phyloP scores from a whole-genome alignment of 192 early-diverging fungal genomes.

The Radiomyces spectabilis region DNA sequence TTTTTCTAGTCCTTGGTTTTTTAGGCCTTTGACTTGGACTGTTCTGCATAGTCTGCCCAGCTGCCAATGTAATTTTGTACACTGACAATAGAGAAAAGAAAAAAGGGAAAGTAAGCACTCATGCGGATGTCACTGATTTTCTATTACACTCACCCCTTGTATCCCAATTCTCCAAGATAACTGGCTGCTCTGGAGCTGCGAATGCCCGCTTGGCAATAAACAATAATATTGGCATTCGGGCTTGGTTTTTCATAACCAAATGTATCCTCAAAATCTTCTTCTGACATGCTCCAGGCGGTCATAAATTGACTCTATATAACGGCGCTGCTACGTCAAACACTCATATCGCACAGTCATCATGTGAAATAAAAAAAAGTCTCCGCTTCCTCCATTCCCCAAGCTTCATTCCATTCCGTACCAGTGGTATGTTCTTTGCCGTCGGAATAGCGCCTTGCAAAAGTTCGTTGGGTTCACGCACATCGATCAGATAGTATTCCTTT shows the following conservation, averaged over 20 bases:
- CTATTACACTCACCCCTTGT: too few species aligned
- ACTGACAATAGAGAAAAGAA: constrained; percentile 4
- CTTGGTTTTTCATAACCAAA: constrained; percentile 52
- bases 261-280: constrained; percentile 20
- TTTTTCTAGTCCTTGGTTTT: too few species aligned
- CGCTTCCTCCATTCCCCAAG: neutral
- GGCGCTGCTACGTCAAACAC: neutral
- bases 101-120: neutral
- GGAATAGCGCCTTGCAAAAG: constrained; percentile 54
- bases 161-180: constrained; percentile 44
- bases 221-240: constrained; percentile 30
- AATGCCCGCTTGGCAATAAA: constrained; percentile 63
- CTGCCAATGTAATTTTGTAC: constrained; percentile 41
- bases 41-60: constrained; percentile 40
- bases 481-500: constrained; percentile 51
- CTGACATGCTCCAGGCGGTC: constrained; percentile 8
- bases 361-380: neutral
- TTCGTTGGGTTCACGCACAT: constrained; percentile 62
- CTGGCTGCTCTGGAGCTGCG: constrained; percentile 60
- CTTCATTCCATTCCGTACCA: constrained; percentile 30
- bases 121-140: neutral
- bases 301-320: constrained; percentile 19
- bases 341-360: neutral
- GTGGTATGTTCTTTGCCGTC: constrained; percentile 57
- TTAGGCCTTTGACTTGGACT: constrained; percentile 22